These are phyloP conservation scores for Geopyxis carbonaria DNA, from an alignment of 495 filamentous ascomycete genomes.

Conservation along the genomic window DNA sequence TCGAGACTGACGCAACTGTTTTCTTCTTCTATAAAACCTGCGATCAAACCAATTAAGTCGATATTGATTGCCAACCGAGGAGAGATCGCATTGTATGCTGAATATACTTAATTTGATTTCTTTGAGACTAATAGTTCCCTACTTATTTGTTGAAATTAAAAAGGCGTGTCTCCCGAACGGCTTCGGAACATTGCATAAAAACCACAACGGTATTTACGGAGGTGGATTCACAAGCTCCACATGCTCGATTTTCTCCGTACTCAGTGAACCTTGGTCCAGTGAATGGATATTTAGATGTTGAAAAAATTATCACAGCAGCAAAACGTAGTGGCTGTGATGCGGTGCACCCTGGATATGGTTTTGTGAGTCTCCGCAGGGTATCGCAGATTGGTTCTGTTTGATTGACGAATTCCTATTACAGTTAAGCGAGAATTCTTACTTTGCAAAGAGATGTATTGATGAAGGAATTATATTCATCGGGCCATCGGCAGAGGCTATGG, in stretches of 20 bases:
- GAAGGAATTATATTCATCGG: slow-evolving; percentile 91
- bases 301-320: slow-evolving; percentile 75
- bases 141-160: slow-evolving; percentile 6
- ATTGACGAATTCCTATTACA: slow-evolving; percentile 29
- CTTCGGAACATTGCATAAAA: slow-evolving; percentile 70
- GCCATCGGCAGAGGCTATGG: slow-evolving; percentile 79
- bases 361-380: slow-evolving; percentile 36
- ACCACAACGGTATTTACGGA: slow-evolving; percentile 93
- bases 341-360: slow-evolving; percentile 94
- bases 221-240: slow-evolving; percentile 70
- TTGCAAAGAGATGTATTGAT: slow-evolving; percentile 75
- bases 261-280: slow-evolving; percentile 67
- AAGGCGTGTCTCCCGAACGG: slow-evolving; percentile 72
- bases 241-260: slow-evolving; percentile 69
- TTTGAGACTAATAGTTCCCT: background rate
- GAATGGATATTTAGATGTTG: slow-evolving; percentile 77
- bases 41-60: slow-evolving; percentile 52
- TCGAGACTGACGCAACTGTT: too few relatives aligned
- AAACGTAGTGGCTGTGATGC: slow-evolving; percentile 70
- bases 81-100: slow-evolving; percentile 68
- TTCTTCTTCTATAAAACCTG: too few relatives aligned
- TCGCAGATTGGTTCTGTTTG: background rate
- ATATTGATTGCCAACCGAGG: slow-evolving; percentile 93
- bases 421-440: slow-evolving; percentile 72
- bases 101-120: background rate